phyloP scores from a whole-genome alignment of 2,329 filamentous ascomycete species.

The Diplodia mutila region DNA sequence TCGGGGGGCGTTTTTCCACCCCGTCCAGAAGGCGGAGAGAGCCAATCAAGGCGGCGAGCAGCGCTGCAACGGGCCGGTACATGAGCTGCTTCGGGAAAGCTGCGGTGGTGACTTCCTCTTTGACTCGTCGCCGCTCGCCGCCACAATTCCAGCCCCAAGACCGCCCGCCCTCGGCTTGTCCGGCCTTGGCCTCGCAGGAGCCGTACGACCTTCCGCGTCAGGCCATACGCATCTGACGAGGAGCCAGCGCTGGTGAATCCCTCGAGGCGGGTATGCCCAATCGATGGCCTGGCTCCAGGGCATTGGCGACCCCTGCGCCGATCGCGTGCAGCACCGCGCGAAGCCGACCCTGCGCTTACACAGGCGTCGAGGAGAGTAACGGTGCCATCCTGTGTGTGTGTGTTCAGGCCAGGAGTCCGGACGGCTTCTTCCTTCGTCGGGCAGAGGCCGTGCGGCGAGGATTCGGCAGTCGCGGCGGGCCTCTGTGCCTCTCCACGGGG shows the following conservation, averaged over 20 bases:
- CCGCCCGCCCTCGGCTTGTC: too few relatives aligned
- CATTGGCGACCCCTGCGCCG: not conserved
- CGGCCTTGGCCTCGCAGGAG: not conserved
- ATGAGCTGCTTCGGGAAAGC: not conserved
- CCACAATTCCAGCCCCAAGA: conserved; percentile 6
- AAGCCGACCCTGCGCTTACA: not conserved
- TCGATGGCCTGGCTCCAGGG: not conserved
- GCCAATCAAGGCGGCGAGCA: not conserved
- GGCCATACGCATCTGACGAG: conserved; percentile 9
- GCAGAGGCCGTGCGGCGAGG: not conserved
- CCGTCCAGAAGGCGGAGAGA: conserved; percentile 7
- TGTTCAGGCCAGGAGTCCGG: not conserved
- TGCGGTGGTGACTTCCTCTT: conserved; percentile 14
- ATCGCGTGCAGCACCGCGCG: not conserved
- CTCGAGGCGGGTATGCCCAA: not conserved
- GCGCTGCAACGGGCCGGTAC: not conserved
- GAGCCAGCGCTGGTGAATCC: not conserved
- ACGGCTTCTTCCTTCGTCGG: conserved; percentile 3
- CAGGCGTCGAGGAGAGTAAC: not conserved
- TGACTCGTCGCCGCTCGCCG: conserved; percentile 5
- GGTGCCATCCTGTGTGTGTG: not conserved
- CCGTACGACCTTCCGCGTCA: conserved; percentile 24
- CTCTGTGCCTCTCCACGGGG: conserved; percentile 18
- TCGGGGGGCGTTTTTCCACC: not conserved
- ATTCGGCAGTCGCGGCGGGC: not conserved